phyloP scores from a whole-genome alignment of 2,329 filamentous ascomycete genomes.

The Diaporthe caulivora region DNA sequence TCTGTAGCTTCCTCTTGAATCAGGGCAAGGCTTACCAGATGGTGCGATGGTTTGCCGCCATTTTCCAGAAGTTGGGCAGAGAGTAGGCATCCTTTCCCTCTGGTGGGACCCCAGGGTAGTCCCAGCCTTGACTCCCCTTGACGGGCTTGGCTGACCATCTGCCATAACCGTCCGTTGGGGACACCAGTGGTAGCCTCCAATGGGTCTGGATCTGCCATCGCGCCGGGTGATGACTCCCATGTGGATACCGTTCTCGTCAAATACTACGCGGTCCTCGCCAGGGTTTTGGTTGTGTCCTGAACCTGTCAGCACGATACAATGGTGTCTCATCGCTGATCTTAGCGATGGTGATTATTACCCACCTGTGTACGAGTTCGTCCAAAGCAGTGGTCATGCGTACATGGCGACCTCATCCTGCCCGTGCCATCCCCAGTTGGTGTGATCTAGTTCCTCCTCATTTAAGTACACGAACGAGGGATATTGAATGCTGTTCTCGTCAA shows the following conservation, averaged over 20 bases:
- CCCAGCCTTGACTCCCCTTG: background rate
- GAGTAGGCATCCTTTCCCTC: background rate
- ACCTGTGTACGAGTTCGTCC: background rate
- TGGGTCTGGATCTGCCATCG: background rate
- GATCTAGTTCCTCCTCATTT: background rate
- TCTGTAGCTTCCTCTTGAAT: background rate
- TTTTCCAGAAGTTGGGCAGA: background rate
- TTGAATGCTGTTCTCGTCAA: background rate
- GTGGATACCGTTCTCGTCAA: background rate
- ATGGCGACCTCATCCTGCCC: fast-evolving
- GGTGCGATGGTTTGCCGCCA: background rate
- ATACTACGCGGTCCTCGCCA: background rate
- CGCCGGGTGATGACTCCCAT: constrained; percentile 1
- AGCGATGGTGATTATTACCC: background rate
- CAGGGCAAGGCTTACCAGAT: background rate
- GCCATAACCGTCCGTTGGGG: background rate
- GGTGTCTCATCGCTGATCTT: no score
- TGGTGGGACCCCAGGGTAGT: background rate
- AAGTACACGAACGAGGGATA: background rate
- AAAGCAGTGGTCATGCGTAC: background rate
- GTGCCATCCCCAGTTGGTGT: background rate
- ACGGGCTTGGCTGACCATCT: background rate
- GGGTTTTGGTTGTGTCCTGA: constrained; percentile 1
- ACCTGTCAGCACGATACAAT: background rate
- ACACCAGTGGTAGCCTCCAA: constrained; percentile 1